Evolutionary conservation across 2,329 filamentous ascomycete genomes (phyloP), one percentile per base, ranked within the genome.

Genomic region (Tolypocladium endophyticum): DNA sequence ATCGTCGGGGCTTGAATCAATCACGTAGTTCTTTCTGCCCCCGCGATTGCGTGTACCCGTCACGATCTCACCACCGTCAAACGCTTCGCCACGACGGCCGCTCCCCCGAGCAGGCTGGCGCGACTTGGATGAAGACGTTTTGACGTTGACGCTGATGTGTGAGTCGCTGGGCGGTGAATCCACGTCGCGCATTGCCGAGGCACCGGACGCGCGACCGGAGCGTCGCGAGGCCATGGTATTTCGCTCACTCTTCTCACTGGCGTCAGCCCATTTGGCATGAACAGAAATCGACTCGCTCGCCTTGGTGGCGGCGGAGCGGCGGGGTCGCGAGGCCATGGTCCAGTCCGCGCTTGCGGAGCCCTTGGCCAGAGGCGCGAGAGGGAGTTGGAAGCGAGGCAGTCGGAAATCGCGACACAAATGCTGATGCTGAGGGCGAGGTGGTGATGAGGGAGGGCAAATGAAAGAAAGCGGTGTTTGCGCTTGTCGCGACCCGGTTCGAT

Each of bases 11-110:
- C 78, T 79, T 43, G 79, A 82, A 62, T 84, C 82, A 30, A 86
- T 79, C 41, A 84, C 80, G 59, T 85, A 85, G 64, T 78, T 84
- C 72, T 84, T 85, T 72, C 83, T 82, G 23, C 76, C 77, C 7
- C 79, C 80, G 11, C 81, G 77, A 60, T 80, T 82, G 56, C 82
- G 76, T 65, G 80, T 81, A 43, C 79, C 77, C 33, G 76, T 72
- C 23, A 81, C 69, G 56, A 81, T 79, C 64, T 81, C 77, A 36
- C 77, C 76, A 30, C 75, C 76, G 30, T 72, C 72, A 58, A 79
- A 79, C 53, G 68, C 68, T 28, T 76, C 74, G 43, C 72, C 68
- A 56, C 69, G 70, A 54, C 73, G 72, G 52, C 70, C 65, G 55
- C 71, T 73, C 54, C 69, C 74, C 50, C 75, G 75, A 8, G 77